Percentiles rank a stretch among this genome's conserved stretches.
Evolutionary conservation across 441 rosid species (phyloP).

Genomic region (Gossypium lobatum): DNA sequence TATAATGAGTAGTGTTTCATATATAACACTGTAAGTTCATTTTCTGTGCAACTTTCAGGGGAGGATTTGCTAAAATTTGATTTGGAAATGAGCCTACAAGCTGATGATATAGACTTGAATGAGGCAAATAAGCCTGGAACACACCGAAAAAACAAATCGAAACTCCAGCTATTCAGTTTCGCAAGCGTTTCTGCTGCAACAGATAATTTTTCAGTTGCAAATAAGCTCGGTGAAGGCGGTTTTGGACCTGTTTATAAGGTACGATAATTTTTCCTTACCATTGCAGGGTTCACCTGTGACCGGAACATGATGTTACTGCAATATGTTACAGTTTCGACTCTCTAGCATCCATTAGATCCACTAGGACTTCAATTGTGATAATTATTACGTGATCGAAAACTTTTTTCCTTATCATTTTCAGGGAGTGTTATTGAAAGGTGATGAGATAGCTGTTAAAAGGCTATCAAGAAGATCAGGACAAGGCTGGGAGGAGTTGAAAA

Average conservation of each 20-base stretch:
- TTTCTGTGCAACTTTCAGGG: not conserved
- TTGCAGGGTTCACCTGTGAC: not conserved
- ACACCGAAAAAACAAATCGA: not conserved
- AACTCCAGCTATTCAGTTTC: constrained; percentile 28
- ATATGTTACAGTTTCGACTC: not conserved
- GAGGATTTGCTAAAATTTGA: constrained; percentile 7
- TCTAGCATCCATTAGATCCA: not conserved
- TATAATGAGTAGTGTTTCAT: not conserved
- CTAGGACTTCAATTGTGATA: not conserved
- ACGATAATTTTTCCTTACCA: not conserved
- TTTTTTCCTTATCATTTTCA: not conserved
- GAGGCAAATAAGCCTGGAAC: constrained; percentile 16
- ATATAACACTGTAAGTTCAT: not conserved
- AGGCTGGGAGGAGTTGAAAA: constrained; percentile 33
- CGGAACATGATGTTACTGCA: not conserved
- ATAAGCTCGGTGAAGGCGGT: constrained; percentile 38
- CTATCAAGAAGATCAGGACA: constrained; percentile 27
- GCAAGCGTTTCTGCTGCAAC: constrained; percentile 27
- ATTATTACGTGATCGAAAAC: not conserved
- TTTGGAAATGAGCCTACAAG: not conserved
- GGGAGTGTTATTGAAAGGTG: constrained; percentile 20
- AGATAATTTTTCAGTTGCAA: constrained; percentile 18
- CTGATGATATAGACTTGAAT: not conserved
- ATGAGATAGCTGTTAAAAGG: constrained; percentile 33
- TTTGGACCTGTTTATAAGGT: constrained; percentile 34